phyloP scores from a whole-genome alignment of 2,329 filamentous ascomycete species.

The Teratosphaeria gauchensis region DNA sequence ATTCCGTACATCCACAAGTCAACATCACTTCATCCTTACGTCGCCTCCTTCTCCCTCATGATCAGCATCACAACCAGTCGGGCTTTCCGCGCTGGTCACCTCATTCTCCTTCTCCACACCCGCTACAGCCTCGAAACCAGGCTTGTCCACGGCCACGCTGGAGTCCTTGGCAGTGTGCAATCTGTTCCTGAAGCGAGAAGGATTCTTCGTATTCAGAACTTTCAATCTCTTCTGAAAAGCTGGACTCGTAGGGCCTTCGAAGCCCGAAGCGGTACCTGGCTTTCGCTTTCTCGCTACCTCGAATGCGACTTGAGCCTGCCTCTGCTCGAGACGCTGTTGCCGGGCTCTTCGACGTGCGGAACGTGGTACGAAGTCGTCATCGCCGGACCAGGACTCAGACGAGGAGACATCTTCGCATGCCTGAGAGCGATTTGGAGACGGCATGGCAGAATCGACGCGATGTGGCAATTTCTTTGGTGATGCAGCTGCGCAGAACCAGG shows the following conservation, averaged over 20 bases:
- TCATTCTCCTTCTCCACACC: background rate
- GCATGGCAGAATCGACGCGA: background rate
- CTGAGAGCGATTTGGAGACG: background rate
- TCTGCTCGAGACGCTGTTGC: background rate
- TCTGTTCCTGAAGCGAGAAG: background rate
- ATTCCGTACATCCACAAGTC: background rate
- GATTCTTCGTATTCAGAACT: background rate
- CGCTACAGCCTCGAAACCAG: background rate
- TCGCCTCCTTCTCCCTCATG: background rate
- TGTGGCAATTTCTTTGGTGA: background rate
- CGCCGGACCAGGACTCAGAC: slow-evolving; percentile 16
- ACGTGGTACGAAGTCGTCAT: slow-evolving; percentile 13
- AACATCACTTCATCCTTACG: background rate
- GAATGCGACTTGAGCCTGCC: background rate
- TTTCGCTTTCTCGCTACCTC: background rate
- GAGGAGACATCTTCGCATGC: slow-evolving; percentile 3
- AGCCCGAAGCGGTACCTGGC: background rate
- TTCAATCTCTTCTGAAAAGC: background rate
- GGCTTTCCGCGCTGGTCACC: background rate
- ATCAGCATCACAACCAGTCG: background rate
- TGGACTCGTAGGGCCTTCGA: background rate
- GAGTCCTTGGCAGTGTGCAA: background rate
- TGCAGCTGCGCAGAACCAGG: background rate
- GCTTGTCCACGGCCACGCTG: background rate
- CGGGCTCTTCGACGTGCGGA: slow-evolving; percentile 2